Base-by-base conservation (phyloP, 371 early-diverging fungal genomes). In the Mortierella sp. region DNA sequence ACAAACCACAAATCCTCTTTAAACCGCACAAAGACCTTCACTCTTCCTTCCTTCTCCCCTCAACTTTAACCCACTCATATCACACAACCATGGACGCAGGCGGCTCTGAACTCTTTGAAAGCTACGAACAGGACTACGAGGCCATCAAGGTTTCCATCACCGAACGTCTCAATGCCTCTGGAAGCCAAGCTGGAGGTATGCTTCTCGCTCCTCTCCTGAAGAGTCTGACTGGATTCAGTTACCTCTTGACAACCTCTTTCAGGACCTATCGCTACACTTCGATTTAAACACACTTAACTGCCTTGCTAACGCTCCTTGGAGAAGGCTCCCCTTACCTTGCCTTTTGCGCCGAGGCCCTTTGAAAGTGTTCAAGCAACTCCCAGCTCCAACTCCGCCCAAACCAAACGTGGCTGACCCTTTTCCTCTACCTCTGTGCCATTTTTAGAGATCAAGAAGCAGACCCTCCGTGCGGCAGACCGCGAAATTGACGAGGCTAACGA, bases 401-500 rank as follows among this genome's bases (percentile, higher is more conserved):
- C 28, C 50, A 43, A 37, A 50, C 40, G 75, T 57, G 70, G 64
- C 74, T 75, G 61, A 67, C 61, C 59, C 16, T 28, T 59, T 59
- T 59, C 59, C 5, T 14, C 9, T 13, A 10, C 48, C 11, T 54
- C 37, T 57, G 11, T 69, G 46, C 40, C 55, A 37, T 37, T n/a
- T 50, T 70, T 83, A 95, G 96, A 97, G 81, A 90, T 91, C 77
- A 90, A 91, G 86, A 96, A 96, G 79, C 91, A 94, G 19, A 90
- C 93, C 6, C 83, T 93, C 54, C 94, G 94, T 75, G 93, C 96
- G 26, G 89, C 93, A 4, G 95, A 96, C 81, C 93, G 96, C 74
- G 97, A 97, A 88, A 88, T 97, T 21, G 96, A 96, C n/a, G 98
- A 98, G 87, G 95, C 95, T 10, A 93, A 94, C 77, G 98, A 97